Percentiles rank a stretch among this genome's conserved stretches.
Conservation (phyloP, 768 basidiomycete genomes). For the Tylopilus intermedius region DNA sequence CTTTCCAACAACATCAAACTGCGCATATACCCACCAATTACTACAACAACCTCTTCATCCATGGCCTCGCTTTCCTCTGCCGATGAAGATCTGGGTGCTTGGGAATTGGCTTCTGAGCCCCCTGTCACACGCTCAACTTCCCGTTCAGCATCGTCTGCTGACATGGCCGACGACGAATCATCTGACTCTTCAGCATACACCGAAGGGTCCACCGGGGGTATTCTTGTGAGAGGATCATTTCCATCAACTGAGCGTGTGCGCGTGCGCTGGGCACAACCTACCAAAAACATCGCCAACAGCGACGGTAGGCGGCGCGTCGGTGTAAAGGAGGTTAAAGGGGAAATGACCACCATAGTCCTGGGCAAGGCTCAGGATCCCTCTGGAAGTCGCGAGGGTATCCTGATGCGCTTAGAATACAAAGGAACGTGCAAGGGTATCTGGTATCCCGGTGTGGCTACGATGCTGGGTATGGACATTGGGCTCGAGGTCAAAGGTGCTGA, state of each 20-base stretch:
- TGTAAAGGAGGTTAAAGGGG: slow-evolving; percentile 61
- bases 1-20: slow-evolving; percentile 71
- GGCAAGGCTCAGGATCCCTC: slow-evolving; percentile 42
- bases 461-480: slow-evolving; percentile 72
- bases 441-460: slow-evolving; percentile 79
- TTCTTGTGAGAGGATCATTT: slow-evolving; percentile 71
- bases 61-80: slow-evolving; percentile 72
- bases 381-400: slow-evolving; percentile 45
- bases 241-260: slow-evolving; percentile 72
- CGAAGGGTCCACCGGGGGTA: slow-evolving; percentile 53
- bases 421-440: slow-evolving; percentile 72
- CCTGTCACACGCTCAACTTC: slow-evolving; percentile 57
- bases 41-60: slow-evolving; percentile 48
- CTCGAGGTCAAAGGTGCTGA: slow-evolving; percentile 67
- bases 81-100: slow-evolving; percentile 62
- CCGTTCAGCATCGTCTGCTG: slow-evolving; percentile 56
- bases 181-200: slow-evolving; percentile 59
- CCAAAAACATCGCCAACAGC: slow-evolving; percentile 39
- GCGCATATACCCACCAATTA: slow-evolving; percentile 63
- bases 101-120: slow-evolving; percentile 77
- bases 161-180: slow-evolving; percentile 79
- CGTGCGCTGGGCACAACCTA: slow-evolving; percentile 71
- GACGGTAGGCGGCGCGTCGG: slow-evolving; percentile 67
- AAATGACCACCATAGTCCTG: slow-evolving; percentile 57
- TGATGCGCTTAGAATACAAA: slow-evolving; percentile 66